Evolutionary conservation across 2,329 filamentous ascomycete genomes (phyloP).

Genomic region (Stagonosporopsis tanaceti): DNA sequence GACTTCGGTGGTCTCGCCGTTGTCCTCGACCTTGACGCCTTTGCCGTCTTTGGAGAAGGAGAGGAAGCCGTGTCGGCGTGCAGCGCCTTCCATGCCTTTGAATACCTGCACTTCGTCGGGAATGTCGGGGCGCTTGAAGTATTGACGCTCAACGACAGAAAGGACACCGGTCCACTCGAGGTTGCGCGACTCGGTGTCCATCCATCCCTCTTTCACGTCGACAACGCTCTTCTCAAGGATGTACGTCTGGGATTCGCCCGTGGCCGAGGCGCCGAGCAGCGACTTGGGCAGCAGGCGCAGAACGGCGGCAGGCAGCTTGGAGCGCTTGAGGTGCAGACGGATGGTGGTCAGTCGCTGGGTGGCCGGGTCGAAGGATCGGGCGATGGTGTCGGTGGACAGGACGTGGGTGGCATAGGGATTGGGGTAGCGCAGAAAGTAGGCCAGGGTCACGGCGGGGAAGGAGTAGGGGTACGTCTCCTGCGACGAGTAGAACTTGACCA

Average conservation of each 20-base stretch:
- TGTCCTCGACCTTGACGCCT: conserved; percentile 41
- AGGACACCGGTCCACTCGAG: conserved; percentile 83
- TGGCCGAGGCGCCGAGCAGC: conserved; percentile 66
- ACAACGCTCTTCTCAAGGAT: conserved; percentile 83
- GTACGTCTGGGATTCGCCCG: conserved; percentile 75
- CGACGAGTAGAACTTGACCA: conserved; percentile 62
- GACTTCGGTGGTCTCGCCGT: conserved; percentile 66
- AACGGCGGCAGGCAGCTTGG: conserved; percentile 76
- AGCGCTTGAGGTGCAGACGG: conserved; percentile 82
- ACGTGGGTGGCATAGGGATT: conserved; percentile 87
- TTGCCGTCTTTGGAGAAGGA: conserved; percentile 31
- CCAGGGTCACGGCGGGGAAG: conserved; percentile 84
- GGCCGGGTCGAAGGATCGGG: conserved; percentile 73
- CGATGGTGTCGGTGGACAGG: conserved; percentile 82
- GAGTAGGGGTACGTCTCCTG: conserved; percentile 80
- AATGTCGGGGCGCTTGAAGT: conserved; percentile 63
- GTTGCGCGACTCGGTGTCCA: conserved; percentile 82
- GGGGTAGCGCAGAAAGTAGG: conserved; percentile 89
- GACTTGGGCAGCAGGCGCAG: conserved; percentile 77
- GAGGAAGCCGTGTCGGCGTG: conserved; percentile 44
- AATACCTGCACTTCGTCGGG: conserved; percentile 37
- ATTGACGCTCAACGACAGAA: conserved; percentile 78
- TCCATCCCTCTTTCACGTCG: conserved; percentile 81
- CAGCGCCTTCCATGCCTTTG: conserved; percentile 42
- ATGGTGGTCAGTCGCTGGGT: conserved; percentile 80